Conservation (phyloP, 352 stramenopile genomes). For the Phytopythium mirpurense region DNA sequence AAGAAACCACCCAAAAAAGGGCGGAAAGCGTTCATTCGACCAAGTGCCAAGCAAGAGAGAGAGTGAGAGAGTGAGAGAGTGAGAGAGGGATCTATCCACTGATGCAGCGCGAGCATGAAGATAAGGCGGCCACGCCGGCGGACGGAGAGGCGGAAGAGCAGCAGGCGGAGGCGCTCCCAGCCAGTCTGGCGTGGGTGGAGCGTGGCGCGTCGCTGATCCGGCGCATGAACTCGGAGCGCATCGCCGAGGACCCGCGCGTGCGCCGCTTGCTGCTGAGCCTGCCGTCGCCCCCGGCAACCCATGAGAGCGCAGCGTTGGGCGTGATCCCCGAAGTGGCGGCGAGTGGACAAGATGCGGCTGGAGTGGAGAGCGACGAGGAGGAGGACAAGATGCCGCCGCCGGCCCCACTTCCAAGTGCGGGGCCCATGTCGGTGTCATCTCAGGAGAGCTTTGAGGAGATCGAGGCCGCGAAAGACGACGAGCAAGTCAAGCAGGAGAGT, state of each 20-base stretch:
- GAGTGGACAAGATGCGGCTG: constrained; percentile 1
- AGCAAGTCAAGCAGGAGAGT: constrained; percentile 66
- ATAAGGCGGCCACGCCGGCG: neutral
- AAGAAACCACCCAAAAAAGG: constrained; percentile 5
- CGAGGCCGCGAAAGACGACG: constrained; percentile 45
- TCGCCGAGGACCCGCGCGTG: constrained; percentile 79
- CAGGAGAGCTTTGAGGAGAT: constrained; percentile 68
- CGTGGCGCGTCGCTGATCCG: constrained; percentile 78
- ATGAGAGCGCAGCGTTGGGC: constrained; percentile 18
- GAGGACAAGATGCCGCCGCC: constrained; percentile 29
- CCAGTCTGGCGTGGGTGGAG: constrained; percentile 67
- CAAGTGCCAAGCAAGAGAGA: neutral
- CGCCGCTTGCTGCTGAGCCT: constrained; percentile 49
- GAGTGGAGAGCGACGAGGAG: constrained; percentile 10
- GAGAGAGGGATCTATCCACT: no score
- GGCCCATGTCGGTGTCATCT: constrained; percentile 9
- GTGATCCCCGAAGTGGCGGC: constrained; percentile 18
- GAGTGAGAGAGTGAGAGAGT: no score
- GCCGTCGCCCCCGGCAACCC: constrained; percentile 18
- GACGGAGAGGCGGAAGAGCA: constrained; percentile 2
- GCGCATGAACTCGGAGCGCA: constrained; percentile 86
- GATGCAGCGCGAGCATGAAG: neutral
- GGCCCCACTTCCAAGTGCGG: neutral
- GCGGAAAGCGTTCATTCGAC: neutral
- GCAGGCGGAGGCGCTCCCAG: constrained; percentile 32